Base-by-base conservation (phyloP, 2,329 filamentous ascomycete genomes). In the Penicillium psychrosexuale region DNA sequence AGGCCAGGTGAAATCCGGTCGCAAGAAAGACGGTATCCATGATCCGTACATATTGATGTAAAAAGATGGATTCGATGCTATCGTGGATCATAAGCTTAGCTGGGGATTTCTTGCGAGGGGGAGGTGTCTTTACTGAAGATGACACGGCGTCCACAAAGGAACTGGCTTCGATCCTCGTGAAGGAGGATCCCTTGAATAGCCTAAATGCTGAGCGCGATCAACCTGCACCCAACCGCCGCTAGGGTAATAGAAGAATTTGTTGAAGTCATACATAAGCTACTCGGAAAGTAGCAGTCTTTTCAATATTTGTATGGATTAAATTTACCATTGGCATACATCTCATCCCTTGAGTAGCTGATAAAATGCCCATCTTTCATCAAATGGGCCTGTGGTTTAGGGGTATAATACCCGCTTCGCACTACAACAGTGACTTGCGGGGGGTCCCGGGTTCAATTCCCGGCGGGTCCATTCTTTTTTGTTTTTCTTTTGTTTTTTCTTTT, bases 1-100 rank as follows among this genome's bases (percentile, higher is more conserved):
- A 34, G 66, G 63, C 68, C 66, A 70, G 15, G 63, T 68, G 39
- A 57, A 71, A 28, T 69, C 62, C 1, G 64, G 67, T 11, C 53
- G 49, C 37, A 69, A 45, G 3, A 68, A 60, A 4, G 34, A 44
- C 34, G 61, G 62, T 28, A 66, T 56, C 47, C 56, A 55, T 44
- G 33, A 31, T 13, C 13, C 42, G 1, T 40, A 33, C 59, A n/a
- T n/a, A 65, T 63, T 37, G 28, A 6, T 17, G n/a, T 22, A n/a
- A 45, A 9, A 31, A 31, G 27, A 22, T 15, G 12, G 34, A 17
- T 17, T 37, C 17, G 34, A 37, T 30, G 28, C 24, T 27, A 27
- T 27, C 24, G 24, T 27, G 6, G 24, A n/a, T n/a, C n/a, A n/a
- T n/a, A n/a, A n/a, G n/a, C n/a, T n/a, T n/a, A n/a, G n/a, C n/a